A percentile compares a stretch with the other conserved stretches of the same genome.
These are phyloP conservation scores for Croton laevigatus DNA, from an alignment of 441 rosid genomes.

Conservation along the genomic window DNA sequence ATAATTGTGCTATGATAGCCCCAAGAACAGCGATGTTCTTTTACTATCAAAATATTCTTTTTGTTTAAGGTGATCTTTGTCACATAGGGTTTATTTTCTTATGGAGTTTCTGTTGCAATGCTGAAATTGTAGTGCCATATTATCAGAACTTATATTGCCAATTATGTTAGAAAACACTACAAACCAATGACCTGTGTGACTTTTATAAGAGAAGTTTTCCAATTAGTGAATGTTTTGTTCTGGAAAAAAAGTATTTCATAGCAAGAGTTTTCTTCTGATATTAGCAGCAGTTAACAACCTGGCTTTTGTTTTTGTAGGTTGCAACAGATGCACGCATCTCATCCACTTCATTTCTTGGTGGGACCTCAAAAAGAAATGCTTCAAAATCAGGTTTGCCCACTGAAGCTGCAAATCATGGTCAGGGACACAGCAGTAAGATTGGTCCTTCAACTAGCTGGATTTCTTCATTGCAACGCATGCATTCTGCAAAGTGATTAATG, in stretches of 20 bases:
- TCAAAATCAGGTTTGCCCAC: constrained; percentile 38
- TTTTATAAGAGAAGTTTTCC: no score
- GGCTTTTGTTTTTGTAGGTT: constrained; percentile 31
- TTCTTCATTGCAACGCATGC: constrained; percentile 66
- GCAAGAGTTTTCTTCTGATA: no score
- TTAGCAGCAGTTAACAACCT: no score
- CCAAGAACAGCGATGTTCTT: not conserved
- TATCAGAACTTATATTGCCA: not conserved
- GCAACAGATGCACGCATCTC: constrained; percentile 47
- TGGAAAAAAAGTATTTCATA: no score
- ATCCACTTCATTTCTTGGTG: constrained; percentile 60
- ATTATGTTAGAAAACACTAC: not conserved
- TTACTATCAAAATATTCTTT: not conserved
- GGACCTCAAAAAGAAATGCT: constrained; percentile 54
- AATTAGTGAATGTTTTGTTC: no score
- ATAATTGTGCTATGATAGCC: not conserved
- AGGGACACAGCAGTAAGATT: constrained; percentile 41
- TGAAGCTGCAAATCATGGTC: constrained; percentile 48
- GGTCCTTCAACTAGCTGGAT: constrained; percentile 69
- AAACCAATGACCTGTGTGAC: constrained; percentile 2
- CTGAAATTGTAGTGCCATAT: not conserved
- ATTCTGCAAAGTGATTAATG: constrained; percentile 60
- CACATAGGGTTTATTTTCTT: not conserved
- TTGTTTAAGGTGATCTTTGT: constrained; percentile 1
- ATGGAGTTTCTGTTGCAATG: not conserved